Base-by-base conservation (phyloP, 208 protist genomes). In the Leishmania guyanensis region DNA sequence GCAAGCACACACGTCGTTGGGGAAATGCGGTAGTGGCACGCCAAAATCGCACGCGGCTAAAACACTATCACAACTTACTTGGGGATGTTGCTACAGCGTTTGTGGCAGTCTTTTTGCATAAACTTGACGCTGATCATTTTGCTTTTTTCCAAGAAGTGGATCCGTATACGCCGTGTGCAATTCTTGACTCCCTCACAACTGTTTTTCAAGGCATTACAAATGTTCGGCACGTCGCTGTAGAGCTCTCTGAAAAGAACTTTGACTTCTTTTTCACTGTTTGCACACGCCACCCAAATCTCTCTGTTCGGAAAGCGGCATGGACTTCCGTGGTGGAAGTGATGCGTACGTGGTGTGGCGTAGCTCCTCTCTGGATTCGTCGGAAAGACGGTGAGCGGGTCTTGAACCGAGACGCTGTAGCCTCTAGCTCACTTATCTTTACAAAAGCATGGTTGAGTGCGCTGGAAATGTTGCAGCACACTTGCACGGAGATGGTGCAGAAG, bases 81-180 rank as follows among this genome's bases (percentile, higher is more conserved):
- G 84, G 84, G 22, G 85, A 92, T 22, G 78, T 88, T 22, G 90
- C 88, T 16, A 36, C 51, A 29, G 78, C 83, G 20, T 96, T 94
- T 83, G 81, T 96, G 22, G 79, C 89, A 0, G 83, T 85, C 26
- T 86, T 95, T 79, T 84, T 95, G 39, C 43, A 60, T 39, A 88
- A 88, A 43, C 75, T 81, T 39, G 89, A 92, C 29, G 79, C 79
- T 10, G 91, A 94, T 62, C 89, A 96, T 83, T 86, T 86, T 73
- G 76, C 85, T 8, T 96, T 96, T 86, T 94, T 94, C 75, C 84
- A 90, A 68, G 86, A 88, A 22, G 70, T 22, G 39, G 93, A 96
- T 71, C 89, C 90, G 2, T 94, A 93, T 75, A 90, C 88, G 1
- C 90, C 93, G 39, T 84, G 80, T 46, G 91, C 78, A 10, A 82